A percentile compares a stretch with the other conserved stretches of the same genome.
These are phyloP conservation scores for Pisolithus microcarpus DNA, from an alignment of 768 basidiomycete species.

Conservation along the genomic window DNA sequence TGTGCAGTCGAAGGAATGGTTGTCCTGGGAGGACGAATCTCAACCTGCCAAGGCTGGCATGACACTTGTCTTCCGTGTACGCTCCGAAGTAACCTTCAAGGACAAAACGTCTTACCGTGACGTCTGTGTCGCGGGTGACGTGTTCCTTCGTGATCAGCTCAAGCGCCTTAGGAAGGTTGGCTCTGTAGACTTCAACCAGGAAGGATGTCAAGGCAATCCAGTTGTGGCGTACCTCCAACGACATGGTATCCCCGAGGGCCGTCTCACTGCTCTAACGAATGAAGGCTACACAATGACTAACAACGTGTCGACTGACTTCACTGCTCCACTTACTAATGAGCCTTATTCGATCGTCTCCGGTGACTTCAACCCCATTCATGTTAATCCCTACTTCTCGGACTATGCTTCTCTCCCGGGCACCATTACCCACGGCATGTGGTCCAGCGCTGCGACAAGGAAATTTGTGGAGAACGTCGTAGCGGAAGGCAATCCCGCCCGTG, in stretches of 20 bases:
- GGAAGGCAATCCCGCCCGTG: conserved; percentile 86
- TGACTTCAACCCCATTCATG: conserved; percentile 98
- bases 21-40: conserved; percentile 85
- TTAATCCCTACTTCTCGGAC: conserved; percentile 97
- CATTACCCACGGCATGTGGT: conserved; percentile 97
- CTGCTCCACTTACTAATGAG: conserved; percentile 85
- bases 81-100: conserved; percentile 85
- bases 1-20: conserved; percentile 95
- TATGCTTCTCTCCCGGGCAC: conserved; percentile 90
- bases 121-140: conserved; percentile 75
- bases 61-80: conserved; percentile 82
- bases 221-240: conserved; percentile 90
- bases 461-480: conserved; percentile 93
- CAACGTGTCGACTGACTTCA: conserved; percentile 58
- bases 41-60: conserved; percentile 74
- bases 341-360: conserved; percentile 94
- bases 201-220: conserved; percentile 88
- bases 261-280: conserved; percentile 68
- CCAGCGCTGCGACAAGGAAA: conserved; percentile 87
- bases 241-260: conserved; percentile 74
- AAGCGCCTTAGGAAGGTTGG: conserved; percentile 87
- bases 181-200: conserved; percentile 77
- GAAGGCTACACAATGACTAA: conserved; percentile 82
- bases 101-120: conserved; percentile 80
- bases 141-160: conserved; percentile 82